Evolutionary conservation across 495 filamentous ascomycete genomes (phyloP), one percentile per base, ranked within the genome.

Genomic region (Terfezia boudieri): DNA sequence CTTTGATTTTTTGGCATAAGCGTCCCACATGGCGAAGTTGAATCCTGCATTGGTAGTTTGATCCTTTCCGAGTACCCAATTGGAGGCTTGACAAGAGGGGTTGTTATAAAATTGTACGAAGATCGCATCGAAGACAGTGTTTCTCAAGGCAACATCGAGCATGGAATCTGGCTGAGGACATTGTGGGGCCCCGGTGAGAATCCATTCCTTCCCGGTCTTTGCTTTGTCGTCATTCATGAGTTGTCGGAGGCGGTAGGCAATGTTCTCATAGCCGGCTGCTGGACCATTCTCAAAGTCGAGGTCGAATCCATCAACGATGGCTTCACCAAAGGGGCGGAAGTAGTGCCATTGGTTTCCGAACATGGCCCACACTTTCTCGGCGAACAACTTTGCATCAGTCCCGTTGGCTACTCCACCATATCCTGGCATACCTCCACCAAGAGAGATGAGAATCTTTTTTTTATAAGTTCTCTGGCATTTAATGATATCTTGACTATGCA

Each of bases 51-150:
- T 20, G 43, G 43, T 48, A 4, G 9, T 20, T 9, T 48, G 43
- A 48, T 14, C 20, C 8, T 48, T 48, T 14, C 43, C 43, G 6
- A n/a, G 14, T 6, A 48, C 43, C 43, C 43, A 48, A 20, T 14
- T 48, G 43, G 14, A n/a, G 43, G 43, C 43, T 14, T 14, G 20
- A 20, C 56, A n/a, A 5, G 36, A 60, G 7, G 59, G 54, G 62
- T 79, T 81, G 70, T 82, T 80, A 67, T 81, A 82, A 70, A 80
- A 83, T 60, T 83, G 81, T 12, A 81, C 70, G 64, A 76, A 83
- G 14, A 83, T 65, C 50, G 77, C 74, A 60, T 85, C 81, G 55
- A 82, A 75, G 10, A 62, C 55, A 37, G 70, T 69, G 0, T 66
- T 68, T 51, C 68, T 61, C 35, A 85, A 73, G 37, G 76, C 72